Conservation (phyloP, 2,329 filamentous ascomycete genomes). For the Metarhizium guizhouense region DNA sequence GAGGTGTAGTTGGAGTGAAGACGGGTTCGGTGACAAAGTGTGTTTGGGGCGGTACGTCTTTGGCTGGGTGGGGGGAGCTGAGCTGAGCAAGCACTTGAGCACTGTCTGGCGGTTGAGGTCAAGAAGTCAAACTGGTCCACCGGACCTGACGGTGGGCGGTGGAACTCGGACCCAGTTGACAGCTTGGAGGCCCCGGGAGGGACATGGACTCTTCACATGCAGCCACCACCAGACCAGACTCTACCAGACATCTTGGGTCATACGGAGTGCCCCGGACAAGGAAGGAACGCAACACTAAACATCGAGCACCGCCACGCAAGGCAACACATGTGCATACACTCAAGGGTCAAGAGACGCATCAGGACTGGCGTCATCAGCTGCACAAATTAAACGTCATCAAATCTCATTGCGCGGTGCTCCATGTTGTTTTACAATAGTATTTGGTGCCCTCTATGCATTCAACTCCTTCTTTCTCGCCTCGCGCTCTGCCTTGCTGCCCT, state of each 20-base stretch:
- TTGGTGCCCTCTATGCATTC: conserved; percentile 31
- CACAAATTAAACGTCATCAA: neutral
- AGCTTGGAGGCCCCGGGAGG: too few relatives aligned
- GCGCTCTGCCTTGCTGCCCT: conserved; percentile 61
- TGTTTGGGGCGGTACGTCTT: neutral
- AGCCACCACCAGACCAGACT: too few relatives aligned
- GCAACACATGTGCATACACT: too few relatives aligned
- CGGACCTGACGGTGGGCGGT: neutral
- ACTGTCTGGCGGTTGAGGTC: neutral
- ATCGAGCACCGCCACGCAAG: neutral
- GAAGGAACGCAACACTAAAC: too few relatives aligned
- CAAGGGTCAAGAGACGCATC: neutral
- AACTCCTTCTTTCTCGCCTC: conserved; percentile 54
- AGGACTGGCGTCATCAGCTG: neutral
- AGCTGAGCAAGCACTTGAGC: too few relatives aligned
- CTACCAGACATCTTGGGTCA: too few relatives aligned
- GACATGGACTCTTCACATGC: too few relatives aligned
- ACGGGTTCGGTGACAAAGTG: neutral
- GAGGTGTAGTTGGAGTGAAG: neutral
- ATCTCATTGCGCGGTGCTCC: too few relatives aligned
- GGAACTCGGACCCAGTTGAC: too few relatives aligned
- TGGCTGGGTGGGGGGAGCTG: too few relatives aligned
- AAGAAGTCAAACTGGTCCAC: neutral
- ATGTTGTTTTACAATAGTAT: too few relatives aligned
- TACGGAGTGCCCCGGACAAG: too few relatives aligned